phyloP scores from a whole-genome alignment of 176 grass and related monocot genomes.

The Hyparrhenia diplandra region DNA sequence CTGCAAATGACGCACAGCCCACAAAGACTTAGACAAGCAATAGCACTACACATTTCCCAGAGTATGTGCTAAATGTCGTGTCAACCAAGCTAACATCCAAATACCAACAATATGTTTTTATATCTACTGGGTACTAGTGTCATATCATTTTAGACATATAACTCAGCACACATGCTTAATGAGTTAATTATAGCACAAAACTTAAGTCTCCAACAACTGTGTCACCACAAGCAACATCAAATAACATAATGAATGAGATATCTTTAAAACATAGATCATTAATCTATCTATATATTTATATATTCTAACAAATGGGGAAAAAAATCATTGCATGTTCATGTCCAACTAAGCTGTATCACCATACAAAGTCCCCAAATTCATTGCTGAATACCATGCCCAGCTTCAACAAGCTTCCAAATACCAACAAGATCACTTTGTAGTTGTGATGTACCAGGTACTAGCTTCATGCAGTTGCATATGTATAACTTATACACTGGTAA shows the following conservation, averaged over 20 bases:
- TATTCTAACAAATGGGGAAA: not conserved
- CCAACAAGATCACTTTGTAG: no score
- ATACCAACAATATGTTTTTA: not conserved
- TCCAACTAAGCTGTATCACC: not conserved
- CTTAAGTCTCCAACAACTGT: not conserved
- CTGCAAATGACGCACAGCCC: not conserved
- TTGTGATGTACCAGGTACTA: not conserved
- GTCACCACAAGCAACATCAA: not conserved
- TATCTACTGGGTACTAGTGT: no score
- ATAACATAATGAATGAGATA: not conserved
- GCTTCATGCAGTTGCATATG: not conserved
- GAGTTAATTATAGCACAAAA: not conserved
- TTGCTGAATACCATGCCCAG: not conserved
- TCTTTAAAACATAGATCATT: not conserved
- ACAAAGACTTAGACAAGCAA: not conserved
- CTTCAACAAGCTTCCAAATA: not conserved
- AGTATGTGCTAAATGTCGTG: no score
- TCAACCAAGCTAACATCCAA: slow-evolving; percentile 9
- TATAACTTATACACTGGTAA: not conserved
- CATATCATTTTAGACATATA: not conserved
- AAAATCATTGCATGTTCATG: not conserved
- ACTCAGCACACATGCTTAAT: not conserved
- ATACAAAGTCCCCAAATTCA: not conserved
- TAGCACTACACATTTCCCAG: not conserved
- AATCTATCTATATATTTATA: not conserved